Percentiles rank a stretch among this genome's conserved stretches.
These are phyloP conservation scores for Leccinellum albellum DNA, from an alignment of 768 basidiomycete species.

Conservation along the genomic window DNA sequence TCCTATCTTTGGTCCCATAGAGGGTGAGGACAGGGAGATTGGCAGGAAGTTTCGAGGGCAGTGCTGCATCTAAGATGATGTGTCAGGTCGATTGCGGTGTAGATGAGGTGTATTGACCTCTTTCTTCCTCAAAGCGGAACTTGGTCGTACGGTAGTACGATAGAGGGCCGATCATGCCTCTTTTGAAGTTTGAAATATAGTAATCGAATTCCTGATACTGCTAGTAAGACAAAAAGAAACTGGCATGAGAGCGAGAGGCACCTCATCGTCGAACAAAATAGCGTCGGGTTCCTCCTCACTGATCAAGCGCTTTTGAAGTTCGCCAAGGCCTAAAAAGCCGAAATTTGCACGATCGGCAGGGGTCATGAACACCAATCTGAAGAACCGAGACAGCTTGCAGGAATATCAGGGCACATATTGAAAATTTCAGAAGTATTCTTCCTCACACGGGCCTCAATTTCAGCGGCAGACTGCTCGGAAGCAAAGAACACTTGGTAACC, in stretches of 20 bases:
- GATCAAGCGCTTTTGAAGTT: slow-evolving; percentile 10
- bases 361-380: slow-evolving; percentile 10
- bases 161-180: slow-evolving; percentile 65
- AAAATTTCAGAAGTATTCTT: background rate
- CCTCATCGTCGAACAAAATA: slow-evolving; percentile 21
- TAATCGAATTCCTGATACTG: slow-evolving; percentile 51
- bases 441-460: slow-evolving; percentile 57
- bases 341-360: background rate
- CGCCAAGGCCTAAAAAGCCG: background rate
- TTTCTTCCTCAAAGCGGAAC: slow-evolving; percentile 65
- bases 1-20: slow-evolving; percentile 54
- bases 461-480: slow-evolving; percentile 44
- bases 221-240: slow-evolving; percentile 1
- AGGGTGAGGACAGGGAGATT: slow-evolving; percentile 60
- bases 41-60: slow-evolving; percentile 41
- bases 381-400: slow-evolving; percentile 23
- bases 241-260: background rate
- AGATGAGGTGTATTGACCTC: slow-evolving; percentile 20
- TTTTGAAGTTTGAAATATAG: slow-evolving; percentile 43
- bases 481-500: slow-evolving; percentile 71
- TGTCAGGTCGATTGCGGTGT: background rate
- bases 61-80: slow-evolving; percentile 35
- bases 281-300: slow-evolving; percentile 1
- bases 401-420: slow-evolving; percentile 16
- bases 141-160: slow-evolving; percentile 70